Percentiles rank a stretch among this genome's conserved stretches.
Conservation (phyloP, 148 eudicot genomes). For the Beta vulgaris region DNA sequence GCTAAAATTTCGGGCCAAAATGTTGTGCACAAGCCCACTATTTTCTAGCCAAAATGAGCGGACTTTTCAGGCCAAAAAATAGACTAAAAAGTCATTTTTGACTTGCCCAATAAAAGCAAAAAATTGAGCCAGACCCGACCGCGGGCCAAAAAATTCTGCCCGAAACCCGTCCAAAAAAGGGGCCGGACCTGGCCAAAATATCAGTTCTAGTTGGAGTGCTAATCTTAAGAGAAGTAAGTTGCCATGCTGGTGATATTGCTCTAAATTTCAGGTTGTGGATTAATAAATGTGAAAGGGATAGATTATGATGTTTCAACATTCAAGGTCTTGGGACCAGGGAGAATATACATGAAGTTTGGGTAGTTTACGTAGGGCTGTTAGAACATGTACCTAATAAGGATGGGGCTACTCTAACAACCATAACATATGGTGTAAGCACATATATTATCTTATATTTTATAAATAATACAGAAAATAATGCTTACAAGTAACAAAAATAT, state of each 20-base stretch:
- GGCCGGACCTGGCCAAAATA: no score
- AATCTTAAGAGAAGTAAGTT: neutral
- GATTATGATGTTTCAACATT: neutral
- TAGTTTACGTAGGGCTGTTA: conserved; percentile 8
- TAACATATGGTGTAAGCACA: conserved; percentile 2
- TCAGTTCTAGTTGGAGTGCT: no score
- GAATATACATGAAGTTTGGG: neutral
- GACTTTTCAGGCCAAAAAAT: no score
- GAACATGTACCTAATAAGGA: conserved; percentile 24
- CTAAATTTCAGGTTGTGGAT: neutral
- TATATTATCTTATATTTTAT: neutral
- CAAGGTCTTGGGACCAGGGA: neutral
- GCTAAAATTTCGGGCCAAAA: no score
- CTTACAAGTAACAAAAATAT: neutral
- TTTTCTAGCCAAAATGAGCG: no score
- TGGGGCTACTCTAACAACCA: neutral
- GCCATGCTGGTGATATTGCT: neutral
- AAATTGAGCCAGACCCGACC: no score
- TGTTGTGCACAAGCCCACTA: no score
- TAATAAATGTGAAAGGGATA: neutral
- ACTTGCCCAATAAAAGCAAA: no score
- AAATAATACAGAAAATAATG: neutral
- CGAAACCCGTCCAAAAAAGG: no score
- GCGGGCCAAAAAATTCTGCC: no score
- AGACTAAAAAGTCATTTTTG: no score